Conservation (phyloP, 306 rosid genomes). For the Lagenaria siceraria region DNA sequence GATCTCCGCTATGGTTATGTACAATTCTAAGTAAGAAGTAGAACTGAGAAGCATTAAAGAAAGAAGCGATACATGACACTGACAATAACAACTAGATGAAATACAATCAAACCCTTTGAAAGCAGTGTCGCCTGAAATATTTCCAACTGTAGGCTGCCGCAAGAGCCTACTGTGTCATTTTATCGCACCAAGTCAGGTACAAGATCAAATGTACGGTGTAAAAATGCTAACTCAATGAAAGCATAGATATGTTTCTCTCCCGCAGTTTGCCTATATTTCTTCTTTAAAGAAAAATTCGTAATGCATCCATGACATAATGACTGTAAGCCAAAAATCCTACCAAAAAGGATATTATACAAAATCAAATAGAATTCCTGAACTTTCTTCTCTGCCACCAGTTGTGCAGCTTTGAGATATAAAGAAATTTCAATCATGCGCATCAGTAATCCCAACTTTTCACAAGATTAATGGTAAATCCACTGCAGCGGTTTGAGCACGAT, state of each 20-base stretch:
- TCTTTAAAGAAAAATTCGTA: constrained; percentile 24
- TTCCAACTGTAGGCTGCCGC: not conserved
- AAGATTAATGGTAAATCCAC: constrained; percentile 3
- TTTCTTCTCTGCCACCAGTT: constrained; percentile 41
- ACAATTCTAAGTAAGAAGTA: constrained; percentile 2
- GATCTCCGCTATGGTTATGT: not conserved
- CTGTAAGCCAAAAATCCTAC: constrained; percentile 1
- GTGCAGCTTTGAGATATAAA: constrained; percentile 36
- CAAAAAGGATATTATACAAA: constrained; percentile 38
- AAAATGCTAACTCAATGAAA: constrained; percentile 6
- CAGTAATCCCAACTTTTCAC: constrained; percentile 18
- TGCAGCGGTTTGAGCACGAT: not conserved
- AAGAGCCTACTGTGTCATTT: not conserved
- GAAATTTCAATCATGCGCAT: constrained; percentile 20
- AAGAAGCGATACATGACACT: not conserved
- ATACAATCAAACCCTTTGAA: not conserved
- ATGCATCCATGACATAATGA: constrained; percentile 21
- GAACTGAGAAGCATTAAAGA: not conserved
- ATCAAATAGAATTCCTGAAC: constrained; percentile 38
- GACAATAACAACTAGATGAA: not conserved
- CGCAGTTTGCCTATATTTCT: constrained; percentile 20
- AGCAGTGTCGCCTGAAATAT: not conserved
- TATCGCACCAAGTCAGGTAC: not conserved
- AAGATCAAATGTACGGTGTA: not conserved
- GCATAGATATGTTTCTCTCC: constrained; percentile 11